These are phyloP conservation scores for Kondoa malvinella DNA, from an alignment of 768 basidiomycete genomes.

Conservation along the genomic window DNA sequence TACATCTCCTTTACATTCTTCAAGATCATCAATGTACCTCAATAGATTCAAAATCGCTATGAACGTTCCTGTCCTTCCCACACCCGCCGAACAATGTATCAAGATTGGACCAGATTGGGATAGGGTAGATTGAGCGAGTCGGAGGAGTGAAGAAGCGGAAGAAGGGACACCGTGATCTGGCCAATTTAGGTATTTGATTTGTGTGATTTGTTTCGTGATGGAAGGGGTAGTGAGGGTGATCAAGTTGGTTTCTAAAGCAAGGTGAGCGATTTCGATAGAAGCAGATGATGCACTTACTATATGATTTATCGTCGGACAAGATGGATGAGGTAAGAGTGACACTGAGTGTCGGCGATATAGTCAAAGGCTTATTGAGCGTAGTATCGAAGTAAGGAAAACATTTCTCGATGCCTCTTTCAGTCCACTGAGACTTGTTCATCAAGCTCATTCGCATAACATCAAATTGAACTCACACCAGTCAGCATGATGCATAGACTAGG, in stretches of 20 bases:
- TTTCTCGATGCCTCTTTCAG: background rate
- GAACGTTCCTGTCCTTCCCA: background rate
- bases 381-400: background rate
- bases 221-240: background rate
- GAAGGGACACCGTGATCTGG: background rate
- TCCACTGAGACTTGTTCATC: background rate
- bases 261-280: too few relatives aligned
- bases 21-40: background rate
- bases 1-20: background rate
- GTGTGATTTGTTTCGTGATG: background rate
- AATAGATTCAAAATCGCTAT: background rate
- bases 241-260: background rate
- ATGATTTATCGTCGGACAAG: background rate
- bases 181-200: background rate
- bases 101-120: background rate
- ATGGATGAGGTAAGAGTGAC: background rate
- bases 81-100: background rate
- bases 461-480: background rate
- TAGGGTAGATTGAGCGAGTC: background rate
- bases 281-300: too few relatives aligned
- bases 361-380: background rate
- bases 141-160: background rate
- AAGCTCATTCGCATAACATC: background rate
- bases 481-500: background rate
- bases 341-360: background rate